Percentiles rank a stretch among this genome's conserved stretches.
Evolutionary conservation across 2,329 filamentous ascomycete genomes (phyloP).

Genomic region (Simplicillium sp.): DNA sequence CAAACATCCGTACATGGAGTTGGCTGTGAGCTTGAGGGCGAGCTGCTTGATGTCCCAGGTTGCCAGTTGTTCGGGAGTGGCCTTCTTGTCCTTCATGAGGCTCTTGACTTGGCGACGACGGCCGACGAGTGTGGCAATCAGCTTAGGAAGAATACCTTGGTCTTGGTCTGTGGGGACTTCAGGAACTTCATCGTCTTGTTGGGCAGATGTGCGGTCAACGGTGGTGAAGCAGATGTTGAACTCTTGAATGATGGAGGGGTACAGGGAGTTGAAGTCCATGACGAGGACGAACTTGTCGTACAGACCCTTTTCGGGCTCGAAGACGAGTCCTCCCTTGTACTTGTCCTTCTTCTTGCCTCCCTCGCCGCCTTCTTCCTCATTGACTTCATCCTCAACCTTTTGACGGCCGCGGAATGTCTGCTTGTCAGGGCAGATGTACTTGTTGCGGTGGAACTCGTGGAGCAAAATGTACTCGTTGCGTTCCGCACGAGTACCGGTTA

Average conservation of each 20-base stretch:
- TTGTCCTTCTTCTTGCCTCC: constrained; percentile 93
- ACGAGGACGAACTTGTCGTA: constrained; percentile 98
- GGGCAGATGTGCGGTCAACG: constrained; percentile 63
- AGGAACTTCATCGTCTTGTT: constrained; percentile 78
- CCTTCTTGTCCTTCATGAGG: constrained; percentile 89
- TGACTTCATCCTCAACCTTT: constrained; percentile 60
- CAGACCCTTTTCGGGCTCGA: constrained; percentile 92
- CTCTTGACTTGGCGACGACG: constrained; percentile 88
- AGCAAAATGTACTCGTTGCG: constrained; percentile 98
- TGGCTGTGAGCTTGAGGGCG: constrained; percentile 92
- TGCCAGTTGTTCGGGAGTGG: constrained; percentile 75
- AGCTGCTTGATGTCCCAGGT: constrained; percentile 98
- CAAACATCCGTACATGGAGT: constrained; percentile 99
- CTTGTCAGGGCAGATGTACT: constrained; percentile 97
- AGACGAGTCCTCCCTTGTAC: constrained; percentile 96
- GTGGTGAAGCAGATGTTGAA: constrained; percentile 99
- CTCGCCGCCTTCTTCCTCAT: constrained; percentile 59
- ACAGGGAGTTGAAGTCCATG: constrained; percentile 99
- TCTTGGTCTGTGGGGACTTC: constrained; percentile 72
- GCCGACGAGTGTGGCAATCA: constrained; percentile 86
- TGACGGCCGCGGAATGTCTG: constrained; percentile 68
- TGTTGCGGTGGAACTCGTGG: constrained; percentile 92
- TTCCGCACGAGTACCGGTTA: constrained; percentile 92
- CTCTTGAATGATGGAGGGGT: constrained; percentile 98
- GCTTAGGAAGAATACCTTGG: constrained; percentile 76